Percentiles rank a stretch among this genome's conserved stretches.
These are phyloP conservation scores for Termitomyces bulborhizus DNA, from an alignment of 768 basidiomycete species.

Conservation along the genomic window DNA sequence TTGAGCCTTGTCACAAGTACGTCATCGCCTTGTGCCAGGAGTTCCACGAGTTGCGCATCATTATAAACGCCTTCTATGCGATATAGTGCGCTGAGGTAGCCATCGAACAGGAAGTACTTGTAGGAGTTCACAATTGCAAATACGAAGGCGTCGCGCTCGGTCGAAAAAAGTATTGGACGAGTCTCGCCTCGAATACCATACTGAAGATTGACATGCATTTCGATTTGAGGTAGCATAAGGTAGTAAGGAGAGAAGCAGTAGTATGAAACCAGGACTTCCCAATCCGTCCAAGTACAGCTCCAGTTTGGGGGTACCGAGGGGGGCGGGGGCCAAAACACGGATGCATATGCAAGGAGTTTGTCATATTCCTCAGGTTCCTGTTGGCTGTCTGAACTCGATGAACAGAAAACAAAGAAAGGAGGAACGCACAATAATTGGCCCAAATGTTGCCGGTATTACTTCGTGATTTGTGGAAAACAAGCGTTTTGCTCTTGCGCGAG, in stretches of 20 bases:
- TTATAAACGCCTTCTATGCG: slow-evolving; percentile 9
- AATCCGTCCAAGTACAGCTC: slow-evolving; percentile 24
- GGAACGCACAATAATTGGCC: slow-evolving; percentile 1
- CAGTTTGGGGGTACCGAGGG: slow-evolving; percentile 21
- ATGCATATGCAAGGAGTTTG: slow-evolving; percentile 15
- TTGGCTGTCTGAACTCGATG: neutral
- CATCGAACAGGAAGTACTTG: slow-evolving; percentile 16
- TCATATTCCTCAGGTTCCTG: slow-evolving; percentile 2
- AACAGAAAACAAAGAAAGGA: neutral
- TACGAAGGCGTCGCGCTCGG: slow-evolving; percentile 14
- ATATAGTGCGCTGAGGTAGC: slow-evolving; percentile 3
- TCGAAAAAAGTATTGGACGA: slow-evolving; percentile 25
- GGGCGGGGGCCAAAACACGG: slow-evolving; percentile 20
- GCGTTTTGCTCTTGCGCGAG: neutral
- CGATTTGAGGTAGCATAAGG: slow-evolving; percentile 29
- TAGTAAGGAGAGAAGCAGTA: slow-evolving; percentile 29
- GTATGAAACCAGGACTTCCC: slow-evolving; percentile 23
- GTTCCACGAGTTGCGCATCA: slow-evolving; percentile 13
- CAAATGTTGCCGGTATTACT: neutral
- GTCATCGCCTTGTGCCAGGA: slow-evolving; percentile 10
- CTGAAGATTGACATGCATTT: slow-evolving; percentile 27
- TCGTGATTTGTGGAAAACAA: neutral
- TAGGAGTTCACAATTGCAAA: slow-evolving; percentile 17
- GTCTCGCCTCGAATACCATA: slow-evolving; percentile 25
- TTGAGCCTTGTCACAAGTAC: slow-evolving; percentile 2